Evolutionary conservation across 2,329 filamentous ascomycete genomes (phyloP), one percentile per base, ranked within the genome.

Genomic region (Colletotrichum eleusines): DNA sequence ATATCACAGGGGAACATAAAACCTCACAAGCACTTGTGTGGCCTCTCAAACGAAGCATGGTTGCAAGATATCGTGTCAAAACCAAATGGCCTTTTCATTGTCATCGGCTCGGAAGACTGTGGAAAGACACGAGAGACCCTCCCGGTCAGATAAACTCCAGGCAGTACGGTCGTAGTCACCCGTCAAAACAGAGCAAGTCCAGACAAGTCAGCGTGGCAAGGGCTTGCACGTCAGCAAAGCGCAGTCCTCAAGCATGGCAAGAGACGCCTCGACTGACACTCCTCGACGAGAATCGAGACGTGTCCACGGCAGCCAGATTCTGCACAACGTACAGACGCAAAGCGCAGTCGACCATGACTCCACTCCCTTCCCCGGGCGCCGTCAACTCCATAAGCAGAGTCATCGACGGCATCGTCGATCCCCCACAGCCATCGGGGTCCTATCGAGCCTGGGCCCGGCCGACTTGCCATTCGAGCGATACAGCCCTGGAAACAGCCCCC

Each of bases 351-450:
- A 18, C 9, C 9, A 14, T 28, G n/a, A 50, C 9, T 44, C n/a
- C 42, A 12, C 16, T 20, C 23, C 46, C 11, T 26, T 40, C 31
- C 26, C 60, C 14, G 12, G 33, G 7, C 46, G 31, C 46, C 35
- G 40, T 42, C 35, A n/a, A 40, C 46, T 18, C 18, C 48, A 31
- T 33, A 20, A 7, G 48, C 48, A 40, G 42, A 40, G 35, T n/a
- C 35, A 40, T 42, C 16, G 48, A 18, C 23, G 48, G 12, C 26
- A 51, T 53, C 60, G 48, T 63, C 60, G 60, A 63, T 63, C 60
- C 35, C 42, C 35, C 60, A 14, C 35, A 63, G 18, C 6, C 23
- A 63, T 16, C 46, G 6, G n/a, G 8, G 18, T 12, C 33, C 3
- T 11, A 11, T n/a, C 48, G 20, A 63, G 20, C n/a, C 59, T 16